These are phyloP conservation scores for Akanthomyces lecanii DNA, from an alignment of 2,329 filamentous ascomycete genomes.

Conservation along the genomic window DNA sequence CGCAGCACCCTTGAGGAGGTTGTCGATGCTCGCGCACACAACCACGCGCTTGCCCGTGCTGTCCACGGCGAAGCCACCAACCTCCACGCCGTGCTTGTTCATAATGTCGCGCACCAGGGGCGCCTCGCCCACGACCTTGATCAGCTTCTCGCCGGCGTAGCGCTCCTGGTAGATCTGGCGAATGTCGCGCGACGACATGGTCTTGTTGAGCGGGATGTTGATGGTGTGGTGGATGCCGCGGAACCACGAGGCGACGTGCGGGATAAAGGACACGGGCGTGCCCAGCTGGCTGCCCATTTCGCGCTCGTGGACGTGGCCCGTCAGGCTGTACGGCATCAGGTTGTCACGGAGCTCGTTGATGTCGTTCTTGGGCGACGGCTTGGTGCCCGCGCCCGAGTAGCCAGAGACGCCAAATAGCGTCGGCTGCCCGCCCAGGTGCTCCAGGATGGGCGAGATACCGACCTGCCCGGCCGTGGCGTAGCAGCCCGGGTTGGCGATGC, in stretches of 20 bases:
- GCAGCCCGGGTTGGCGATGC: slow-evolving; percentile 91
- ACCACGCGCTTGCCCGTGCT: slow-evolving; percentile 85
- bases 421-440: slow-evolving; percentile 71
- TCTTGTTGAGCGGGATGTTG: slow-evolving; percentile 78
- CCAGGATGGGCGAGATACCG: slow-evolving; percentile 77
- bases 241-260: slow-evolving; percentile 86
- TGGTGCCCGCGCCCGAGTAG: slow-evolving; percentile 92
- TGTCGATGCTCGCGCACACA: slow-evolving; percentile 91
- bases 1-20: slow-evolving; percentile 86
- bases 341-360: slow-evolving; percentile 78
- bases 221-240: slow-evolving; percentile 92
- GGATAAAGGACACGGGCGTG: slow-evolving; percentile 74
- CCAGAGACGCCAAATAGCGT: slow-evolving; percentile 88
- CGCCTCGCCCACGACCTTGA: slow-evolving; percentile 86
- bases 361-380: slow-evolving; percentile 92
- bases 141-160: slow-evolving; percentile 90
- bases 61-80: slow-evolving; percentile 94
- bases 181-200: slow-evolving; percentile 88
- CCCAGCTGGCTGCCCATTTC: slow-evolving; percentile 82
- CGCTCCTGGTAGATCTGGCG: slow-evolving; percentile 93
- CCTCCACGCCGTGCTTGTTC: slow-evolving; percentile 83
- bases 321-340: slow-evolving; percentile 73
- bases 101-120: slow-evolving; percentile 82
- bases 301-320: slow-evolving; percentile 90
- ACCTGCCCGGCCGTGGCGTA: slow-evolving; percentile 93